Percentiles rank a stretch among this genome's conserved stretches.
phyloP scores from a whole-genome alignment of 768 basidiomycete species.

The Lentinula aciculospora region DNA sequence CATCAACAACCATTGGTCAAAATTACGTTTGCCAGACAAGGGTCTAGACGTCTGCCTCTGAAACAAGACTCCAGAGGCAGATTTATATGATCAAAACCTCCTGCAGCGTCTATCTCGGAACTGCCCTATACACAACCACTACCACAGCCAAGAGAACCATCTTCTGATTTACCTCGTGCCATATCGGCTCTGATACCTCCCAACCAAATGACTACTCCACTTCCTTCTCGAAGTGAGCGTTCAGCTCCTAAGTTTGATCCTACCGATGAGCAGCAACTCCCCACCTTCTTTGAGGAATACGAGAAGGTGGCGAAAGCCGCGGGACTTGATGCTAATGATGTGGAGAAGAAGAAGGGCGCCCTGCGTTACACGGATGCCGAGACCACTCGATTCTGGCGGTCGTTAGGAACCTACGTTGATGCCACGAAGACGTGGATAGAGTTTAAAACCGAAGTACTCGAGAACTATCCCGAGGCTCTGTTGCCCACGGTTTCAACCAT shows the following conservation, averaged over 20 bases:
- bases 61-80: too few relatives aligned
- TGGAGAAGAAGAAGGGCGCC: neutral
- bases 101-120: too few relatives aligned
- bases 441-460: neutral
- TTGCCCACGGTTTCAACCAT: neutral
- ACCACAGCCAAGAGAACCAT: too few relatives aligned
- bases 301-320: neutral
- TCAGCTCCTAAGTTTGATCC: neutral
- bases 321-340: neutral
- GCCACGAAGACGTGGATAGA: neutral
- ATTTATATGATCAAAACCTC: too few relatives aligned
- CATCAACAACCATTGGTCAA: too few relatives aligned
- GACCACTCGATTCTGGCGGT: neutral
- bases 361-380: neutral
- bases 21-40: too few relatives aligned
- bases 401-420: neutral
- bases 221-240: neutral
- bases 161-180: too few relatives aligned
- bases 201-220: neutral
- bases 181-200: neutral
- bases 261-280: neutral
- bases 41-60: too few relatives aligned
- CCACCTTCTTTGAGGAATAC: neutral
- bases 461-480: neutral
- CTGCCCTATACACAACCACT: too few relatives aligned